phyloP scores from a whole-genome alignment of 1,284 basidiomycete genomes.

The Pascua guehoae region DNA sequence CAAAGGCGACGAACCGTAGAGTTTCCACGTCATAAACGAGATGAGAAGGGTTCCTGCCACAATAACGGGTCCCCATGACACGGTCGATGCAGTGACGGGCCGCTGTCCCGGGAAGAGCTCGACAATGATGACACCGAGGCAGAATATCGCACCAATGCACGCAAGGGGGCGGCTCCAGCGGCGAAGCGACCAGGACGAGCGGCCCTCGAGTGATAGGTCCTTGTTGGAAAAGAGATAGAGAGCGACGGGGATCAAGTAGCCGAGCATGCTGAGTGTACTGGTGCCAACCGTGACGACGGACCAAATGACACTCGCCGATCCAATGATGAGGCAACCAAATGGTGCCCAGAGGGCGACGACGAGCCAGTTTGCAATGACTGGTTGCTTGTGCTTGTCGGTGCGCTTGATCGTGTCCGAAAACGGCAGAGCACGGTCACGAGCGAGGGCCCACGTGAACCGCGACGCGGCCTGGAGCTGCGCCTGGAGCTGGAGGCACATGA shows the following conservation, averaged over 20 bases:
- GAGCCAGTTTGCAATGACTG: constrained; percentile 42
- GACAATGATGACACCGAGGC: constrained; percentile 29
- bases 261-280: constrained; percentile 36
- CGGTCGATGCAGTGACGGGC: constrained; percentile 33
- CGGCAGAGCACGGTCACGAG: constrained; percentile 47
- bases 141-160: constrained; percentile 31
- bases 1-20: constrained; percentile 7
- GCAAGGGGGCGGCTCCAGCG: constrained; percentile 38
- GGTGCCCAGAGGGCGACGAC: constrained; percentile 32
- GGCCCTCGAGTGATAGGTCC: constrained; percentile 42
- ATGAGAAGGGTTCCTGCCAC: constrained; percentile 36
- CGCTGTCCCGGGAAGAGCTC: constrained; percentile 34
- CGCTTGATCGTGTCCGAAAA: constrained; percentile 38
- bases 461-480: constrained; percentile 47
- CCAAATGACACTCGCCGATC: constrained; percentile 23
- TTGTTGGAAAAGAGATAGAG: constrained; percentile 42
- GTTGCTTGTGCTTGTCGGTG: constrained; percentile 38
- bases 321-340: constrained; percentile 32
- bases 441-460: constrained; percentile 47
- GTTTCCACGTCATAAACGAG: constrained; percentile 28
- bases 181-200: constrained; percentile 44
- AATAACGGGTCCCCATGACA: constrained; percentile 45
- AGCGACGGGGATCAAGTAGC: constrained; percentile 37
- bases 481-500: constrained; percentile 39
- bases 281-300: constrained; percentile 40